Evolutionary conservation across 345 rosid species (phyloP), one percentile per base, ranked within the genome.

Genomic region (Hibiscus trionum): DNA sequence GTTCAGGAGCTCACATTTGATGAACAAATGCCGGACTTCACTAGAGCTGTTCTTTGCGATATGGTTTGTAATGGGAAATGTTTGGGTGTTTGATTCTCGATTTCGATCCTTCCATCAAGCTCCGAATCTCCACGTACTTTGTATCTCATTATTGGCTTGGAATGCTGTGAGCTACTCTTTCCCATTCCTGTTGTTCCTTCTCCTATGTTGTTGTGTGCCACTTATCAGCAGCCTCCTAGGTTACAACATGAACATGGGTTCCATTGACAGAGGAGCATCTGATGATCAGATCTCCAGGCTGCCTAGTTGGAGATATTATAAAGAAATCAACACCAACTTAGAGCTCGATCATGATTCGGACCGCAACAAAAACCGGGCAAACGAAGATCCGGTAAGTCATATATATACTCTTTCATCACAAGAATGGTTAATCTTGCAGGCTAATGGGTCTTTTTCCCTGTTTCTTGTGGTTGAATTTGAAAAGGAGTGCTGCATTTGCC

Each of bases 21-120:
- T 88, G 96, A 93, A 89, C 84, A 96, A 79, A 77, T 93, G 97
- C 77, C 88, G 90, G 78, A 88, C 96, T 15, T 96, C 93, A 0
- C 82, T 96, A 0, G 99, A 96, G 81, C 96, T 96, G 62, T 96
- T 96, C 88, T 96, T 91, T 68, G 99, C 98, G n/a, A 96, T 93
- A 61, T 96, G 99, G 99, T 96, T 96, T 79, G 99, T 96, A 64
- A 89, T 91, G 91, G 99, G 98, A 10, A 96, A 93, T 52, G 97
- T 91, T 11, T 96, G 99, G 99, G 93, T 93, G 52, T 96, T 96
- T 0, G 99, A 96, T 84, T 87, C 99, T 2, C 87, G 98, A 24
- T 87, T 93, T 7, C 91, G 90, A 47, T 87, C 99, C 0, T 89
- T 91, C 86, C 80, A 80, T 10, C 84, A 74, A 56, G 94, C 99